Conservation (phyloP, 805 yeast species). For the Teunomyces barrocoloradensis region DNA sequence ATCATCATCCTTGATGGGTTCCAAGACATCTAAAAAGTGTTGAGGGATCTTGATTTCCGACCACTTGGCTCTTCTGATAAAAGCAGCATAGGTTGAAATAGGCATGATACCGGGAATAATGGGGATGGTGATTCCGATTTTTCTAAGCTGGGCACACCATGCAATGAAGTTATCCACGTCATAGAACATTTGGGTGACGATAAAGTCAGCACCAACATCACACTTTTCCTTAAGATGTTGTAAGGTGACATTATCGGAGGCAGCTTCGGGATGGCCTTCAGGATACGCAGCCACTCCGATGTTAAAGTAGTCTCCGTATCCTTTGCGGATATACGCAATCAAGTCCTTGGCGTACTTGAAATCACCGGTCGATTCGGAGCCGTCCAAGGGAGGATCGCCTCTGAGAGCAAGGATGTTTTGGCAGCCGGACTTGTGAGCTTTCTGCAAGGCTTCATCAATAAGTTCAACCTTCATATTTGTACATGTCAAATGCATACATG, state of each 20-base stretch:
- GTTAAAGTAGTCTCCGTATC: constrained; percentile 85
- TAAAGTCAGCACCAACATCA: constrained; percentile 92
- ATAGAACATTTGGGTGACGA: constrained; percentile 96
- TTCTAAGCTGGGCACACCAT: constrained; percentile 77
- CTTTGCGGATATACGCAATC: constrained; percentile 66
- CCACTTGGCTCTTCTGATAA: constrained; percentile 93
- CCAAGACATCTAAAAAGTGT: constrained; percentile 64
- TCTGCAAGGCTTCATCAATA: constrained; percentile 80
- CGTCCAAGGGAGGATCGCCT: constrained; percentile 90
- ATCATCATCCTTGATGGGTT: constrained; percentile 88
- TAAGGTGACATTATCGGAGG: constrained; percentile 46
- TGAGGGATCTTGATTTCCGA: constrained; percentile 80
- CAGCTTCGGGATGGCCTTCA: constrained; percentile 94
- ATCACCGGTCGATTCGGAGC: constrained; percentile 73
- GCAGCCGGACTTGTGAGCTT: constrained; percentile 89
- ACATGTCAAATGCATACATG: constrained; percentile 98
- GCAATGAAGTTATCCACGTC: constrained; percentile 80
- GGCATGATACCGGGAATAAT: constrained; percentile 99
- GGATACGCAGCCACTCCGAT: constrained; percentile 98
- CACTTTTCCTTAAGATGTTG: constrained; percentile 77
- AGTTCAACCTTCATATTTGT: constrained; percentile 84
- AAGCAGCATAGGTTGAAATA: constrained; percentile 89
- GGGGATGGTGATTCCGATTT: constrained; percentile 74
- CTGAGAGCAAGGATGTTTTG: constrained; percentile 91
- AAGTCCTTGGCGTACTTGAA: constrained; percentile 88